Evolutionary conservation across 768 basidiomycete genomes (phyloP), one percentile per base, ranked within the genome.

Genomic region (Calocera cornea): DNA sequence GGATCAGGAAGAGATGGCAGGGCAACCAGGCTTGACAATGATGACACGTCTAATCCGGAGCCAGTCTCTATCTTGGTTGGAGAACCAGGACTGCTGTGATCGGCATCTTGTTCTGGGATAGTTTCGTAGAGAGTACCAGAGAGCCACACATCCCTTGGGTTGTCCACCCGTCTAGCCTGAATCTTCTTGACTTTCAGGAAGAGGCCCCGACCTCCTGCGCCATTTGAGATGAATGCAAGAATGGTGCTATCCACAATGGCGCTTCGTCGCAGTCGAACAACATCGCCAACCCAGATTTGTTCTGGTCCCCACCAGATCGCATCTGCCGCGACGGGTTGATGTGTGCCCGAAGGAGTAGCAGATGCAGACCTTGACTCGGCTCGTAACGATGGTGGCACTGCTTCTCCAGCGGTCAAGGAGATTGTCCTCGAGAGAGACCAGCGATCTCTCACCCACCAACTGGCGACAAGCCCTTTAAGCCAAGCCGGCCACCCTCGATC

Each of bases 221-320:
- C 54, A 5, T 27, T 12, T 19, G 54, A 60, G 5, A 60, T 10
- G 27, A 60, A 19, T 27, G 27, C 14, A 27, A 60, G 54, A 16
- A 60, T 12, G 2, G 54, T 11, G 31, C 31, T 29, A 10, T 33
- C 54, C 31, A 29, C 5, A 16, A 60, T 11, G 27, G 5, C 19
- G 2, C 10, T 60, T 5, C 27, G 7, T 2, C 31, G 90, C 63
- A 95, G 79, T 27, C 92, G 84, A 40, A 94, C 83, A 66, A 94
- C 82, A 69, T 95, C 92, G 68, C 88, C 89, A 3, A 82, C 79
- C 92, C 92, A 95, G 65, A 94, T 89, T 34, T 90, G 83, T 72
- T 94, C 92, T 0, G 87, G 84, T 8, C 93, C 93, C 87, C 89
- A 90, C 91, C 91, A 95, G 8, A 94, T 31, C 5, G 54, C 14